These are phyloP conservation scores for Euphorbia schlechtendalii DNA, from an alignment of 441 rosid species.

Conservation along the genomic window DNA sequence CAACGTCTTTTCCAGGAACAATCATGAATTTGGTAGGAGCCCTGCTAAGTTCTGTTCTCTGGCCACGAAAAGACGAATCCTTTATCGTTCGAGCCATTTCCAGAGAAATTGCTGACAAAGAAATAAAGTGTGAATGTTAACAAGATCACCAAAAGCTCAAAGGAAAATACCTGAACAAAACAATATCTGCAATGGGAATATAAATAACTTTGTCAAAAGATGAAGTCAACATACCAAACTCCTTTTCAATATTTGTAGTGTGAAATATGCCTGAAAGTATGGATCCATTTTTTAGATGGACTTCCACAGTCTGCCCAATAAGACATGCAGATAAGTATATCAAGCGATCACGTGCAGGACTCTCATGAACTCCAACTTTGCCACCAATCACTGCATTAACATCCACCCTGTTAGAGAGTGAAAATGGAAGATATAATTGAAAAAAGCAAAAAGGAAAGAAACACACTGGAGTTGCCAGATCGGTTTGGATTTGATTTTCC, in stretches of 20 bases:
- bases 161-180: no score
- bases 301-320: slow-evolving; percentile 83
- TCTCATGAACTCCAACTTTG: no score
- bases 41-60: slow-evolving; percentile 62
- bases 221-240: slow-evolving; percentile 51
- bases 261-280: slow-evolving; percentile 74
- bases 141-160: no score
- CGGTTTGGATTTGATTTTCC: slow-evolving; percentile 47
- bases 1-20: no score
- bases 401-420: slow-evolving; percentile 17
- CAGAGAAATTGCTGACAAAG: slow-evolving; percentile 65
- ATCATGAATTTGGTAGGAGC: slow-evolving; percentile 55
- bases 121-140: slow-evolving; percentile 16
- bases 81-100: no score
- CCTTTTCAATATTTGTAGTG: slow-evolving; percentile 70
- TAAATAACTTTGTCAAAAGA: neutral
- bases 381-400: slow-evolving; percentile 36
- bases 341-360: no score
- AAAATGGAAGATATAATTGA: slow-evolving; percentile 1
- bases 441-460: no score
- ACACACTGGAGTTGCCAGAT: slow-evolving; percentile 44
- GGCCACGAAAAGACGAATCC: slow-evolving; percentile 65
- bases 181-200: neutral
- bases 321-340: slow-evolving; percentile 58
- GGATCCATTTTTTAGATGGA: no score